A percentile compares a stretch with the other conserved stretches of the same genome.
phyloP scores from a whole-genome alignment of 768 basidiomycete species.

The Leccinellum albellum region DNA sequence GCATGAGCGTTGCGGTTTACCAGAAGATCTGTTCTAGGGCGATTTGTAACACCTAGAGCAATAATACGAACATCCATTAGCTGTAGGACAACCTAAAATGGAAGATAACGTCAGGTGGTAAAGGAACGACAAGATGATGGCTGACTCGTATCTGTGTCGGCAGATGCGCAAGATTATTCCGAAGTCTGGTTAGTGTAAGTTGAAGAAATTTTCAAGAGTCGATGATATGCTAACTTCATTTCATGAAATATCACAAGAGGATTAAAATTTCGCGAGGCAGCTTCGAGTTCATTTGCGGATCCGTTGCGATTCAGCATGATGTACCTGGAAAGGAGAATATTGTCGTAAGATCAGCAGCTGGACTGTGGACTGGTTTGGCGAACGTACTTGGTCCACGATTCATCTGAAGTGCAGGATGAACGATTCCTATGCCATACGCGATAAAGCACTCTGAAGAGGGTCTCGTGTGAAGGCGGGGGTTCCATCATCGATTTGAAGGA shows the following conservation, averaged over 20 bases:
- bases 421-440: conserved; percentile 67
- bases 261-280: conserved; percentile 63
- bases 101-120: conserved; percentile 3
- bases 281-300: conserved; percentile 66
- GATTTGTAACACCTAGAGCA: conserved; percentile 62
- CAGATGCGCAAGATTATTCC: conserved; percentile 64
- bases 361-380: not conserved
- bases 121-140: conserved; percentile 9
- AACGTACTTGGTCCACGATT: conserved; percentile 76
- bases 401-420: conserved; percentile 71
- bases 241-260: conserved; percentile 67
- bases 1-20: conserved; percentile 67
- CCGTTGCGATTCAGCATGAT: conserved; percentile 74
- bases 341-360: not conserved
- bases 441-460: conserved; percentile 47
- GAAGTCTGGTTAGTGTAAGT: conserved; percentile 43
- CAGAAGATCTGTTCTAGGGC: conserved; percentile 50
- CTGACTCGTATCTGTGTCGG: conserved; percentile 64
- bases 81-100: conserved; percentile 58
- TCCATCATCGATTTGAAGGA: conserved; percentile 1
- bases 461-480: conserved; percentile 9
- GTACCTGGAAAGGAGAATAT: conserved; percentile 44
- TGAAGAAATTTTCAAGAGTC: not conserved
- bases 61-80: conserved; percentile 70
- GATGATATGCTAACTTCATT: conserved; percentile 54